These are phyloP conservation scores for Butyriboletus regius DNA, from an alignment of 1,284 basidiomycete species.

Conservation along the genomic window DNA sequence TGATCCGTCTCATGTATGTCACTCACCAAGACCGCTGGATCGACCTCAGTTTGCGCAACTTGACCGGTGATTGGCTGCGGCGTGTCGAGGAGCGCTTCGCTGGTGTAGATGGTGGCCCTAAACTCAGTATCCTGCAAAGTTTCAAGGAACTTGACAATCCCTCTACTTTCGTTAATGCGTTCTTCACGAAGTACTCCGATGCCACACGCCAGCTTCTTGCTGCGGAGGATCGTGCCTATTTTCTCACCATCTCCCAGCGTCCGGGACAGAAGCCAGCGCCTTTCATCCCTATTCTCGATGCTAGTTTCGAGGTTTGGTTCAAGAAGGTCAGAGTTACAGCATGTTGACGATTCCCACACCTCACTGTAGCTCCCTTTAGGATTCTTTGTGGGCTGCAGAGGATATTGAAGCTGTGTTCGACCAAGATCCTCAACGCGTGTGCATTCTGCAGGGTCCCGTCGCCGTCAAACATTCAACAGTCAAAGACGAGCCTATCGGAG, in stretches of 20 bases:
- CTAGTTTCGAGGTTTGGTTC: slow-evolving; percentile 93
- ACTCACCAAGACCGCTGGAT: slow-evolving; percentile 89
- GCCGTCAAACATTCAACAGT: slow-evolving; percentile 81
- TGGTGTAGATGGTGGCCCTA: slow-evolving; percentile 75
- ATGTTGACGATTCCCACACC: slow-evolving; percentile 4
- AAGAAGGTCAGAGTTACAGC: slow-evolving; percentile 66
- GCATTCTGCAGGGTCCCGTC: slow-evolving; percentile 94
- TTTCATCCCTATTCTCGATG: slow-evolving; percentile 95
- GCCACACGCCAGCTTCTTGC: slow-evolving; percentile 82
- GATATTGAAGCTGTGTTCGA: slow-evolving; percentile 98
- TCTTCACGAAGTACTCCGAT: slow-evolving; percentile 79
- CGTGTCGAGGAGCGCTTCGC: slow-evolving; percentile 96
- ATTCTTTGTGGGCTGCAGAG: slow-evolving; percentile 95
- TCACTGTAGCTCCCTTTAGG: slow-evolving; percentile 43
- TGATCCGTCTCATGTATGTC: slow-evolving; percentile 91
- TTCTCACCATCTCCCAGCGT: slow-evolving; percentile 89
- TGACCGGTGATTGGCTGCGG: slow-evolving; percentile 94
- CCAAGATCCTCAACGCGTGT: slow-evolving; percentile 94
- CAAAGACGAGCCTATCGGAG: slow-evolving; percentile 90
- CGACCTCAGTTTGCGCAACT: slow-evolving; percentile 86
- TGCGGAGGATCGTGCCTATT: slow-evolving; percentile 92
- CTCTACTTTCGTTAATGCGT: slow-evolving; percentile 65
- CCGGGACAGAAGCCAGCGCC: slow-evolving; percentile 97
- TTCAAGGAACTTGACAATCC: slow-evolving; percentile 83
- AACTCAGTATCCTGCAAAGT: slow-evolving; percentile 85